A percentile compares a stretch with the other conserved stretches of the same genome.
Conservation (phyloP, 2,329 filamentous ascomycete species). For the Colletotrichum sp. region DNA sequence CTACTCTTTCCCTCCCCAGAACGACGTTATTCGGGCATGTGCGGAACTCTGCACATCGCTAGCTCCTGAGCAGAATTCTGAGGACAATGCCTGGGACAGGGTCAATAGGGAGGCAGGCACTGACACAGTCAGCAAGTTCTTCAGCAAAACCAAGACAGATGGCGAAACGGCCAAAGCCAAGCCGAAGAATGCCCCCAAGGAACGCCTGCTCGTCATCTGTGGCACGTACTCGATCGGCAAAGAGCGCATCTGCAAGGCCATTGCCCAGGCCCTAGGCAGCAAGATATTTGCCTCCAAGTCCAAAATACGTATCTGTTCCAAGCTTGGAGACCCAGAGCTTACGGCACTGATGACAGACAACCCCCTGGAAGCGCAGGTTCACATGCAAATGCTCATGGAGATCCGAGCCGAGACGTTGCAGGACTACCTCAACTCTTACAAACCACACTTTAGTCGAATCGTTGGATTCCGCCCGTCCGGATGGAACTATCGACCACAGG, state of each 20-base stretch:
- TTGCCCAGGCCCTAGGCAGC: conserved; percentile 81
- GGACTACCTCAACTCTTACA: conserved; percentile 83
- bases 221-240: conserved; percentile 99
- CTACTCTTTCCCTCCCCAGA: conserved; percentile 90
- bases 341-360: conserved; percentile 77
- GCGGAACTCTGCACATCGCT: conserved; percentile 85
- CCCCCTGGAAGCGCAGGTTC: conserved; percentile 87
- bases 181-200: conserved; percentile 28
- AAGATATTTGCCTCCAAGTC: conserved; percentile 87
- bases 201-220: conserved; percentile 86
- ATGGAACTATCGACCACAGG: conserved; percentile 87
- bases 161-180: conserved; percentile 32
- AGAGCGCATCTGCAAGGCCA: conserved; percentile 91
- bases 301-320: conserved; percentile 85
- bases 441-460: conserved; percentile 81
- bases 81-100: conserved; percentile 52
- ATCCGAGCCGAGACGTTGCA: conserved; percentile 89
- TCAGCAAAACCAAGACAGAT: conserved; percentile 40
- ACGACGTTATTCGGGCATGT: conserved; percentile 85
- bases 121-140: conserved; percentile 58
- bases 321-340: conserved; percentile 86
- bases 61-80: conserved; percentile 64
- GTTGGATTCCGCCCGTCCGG: conserved; percentile 92
- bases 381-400: conserved; percentile 97
- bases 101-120: conserved; percentile 45